These are phyloP conservation scores for Phenoliferia sp. DNA, from an alignment of 1,284 basidiomycete genomes.

Conservation along the genomic window DNA sequence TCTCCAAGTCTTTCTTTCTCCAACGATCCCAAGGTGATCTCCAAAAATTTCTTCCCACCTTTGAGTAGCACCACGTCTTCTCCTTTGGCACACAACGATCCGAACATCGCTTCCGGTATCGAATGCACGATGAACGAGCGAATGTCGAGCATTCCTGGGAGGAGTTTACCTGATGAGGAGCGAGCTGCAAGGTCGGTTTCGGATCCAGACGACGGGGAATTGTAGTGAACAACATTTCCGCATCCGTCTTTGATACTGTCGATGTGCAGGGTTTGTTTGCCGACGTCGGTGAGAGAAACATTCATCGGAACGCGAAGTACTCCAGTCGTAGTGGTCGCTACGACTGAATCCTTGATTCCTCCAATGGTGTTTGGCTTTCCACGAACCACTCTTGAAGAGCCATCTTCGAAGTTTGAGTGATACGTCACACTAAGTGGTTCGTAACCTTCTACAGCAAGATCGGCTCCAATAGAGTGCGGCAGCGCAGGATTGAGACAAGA, in stretches of 20 bases:
- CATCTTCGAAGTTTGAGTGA: constrained; percentile 10
- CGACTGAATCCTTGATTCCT: constrained; percentile 12
- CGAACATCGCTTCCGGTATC: constrained; percentile 70
- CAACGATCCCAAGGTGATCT: constrained; percentile 41
- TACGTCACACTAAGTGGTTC: constrained; percentile 16
- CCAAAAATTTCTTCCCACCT: constrained; percentile 56
- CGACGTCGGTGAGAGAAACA: constrained; percentile 57
- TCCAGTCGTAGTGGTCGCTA: neutral
- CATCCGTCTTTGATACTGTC: constrained; percentile 68
- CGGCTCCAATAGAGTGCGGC: constrained; percentile 6
- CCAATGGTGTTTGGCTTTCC: constrained; percentile 10
- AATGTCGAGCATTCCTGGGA: constrained; percentile 25
- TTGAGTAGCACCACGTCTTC: constrained; percentile 69
- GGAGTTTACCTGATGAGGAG: constrained; percentile 9
- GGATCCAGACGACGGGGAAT: neutral
- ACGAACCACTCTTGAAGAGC: neutral
- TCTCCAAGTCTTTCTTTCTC: constrained; percentile 52
- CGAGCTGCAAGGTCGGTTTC: too few species aligned
- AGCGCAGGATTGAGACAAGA: constrained; percentile 10
- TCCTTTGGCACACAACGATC: constrained; percentile 57
- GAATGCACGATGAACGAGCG: constrained; percentile 68
- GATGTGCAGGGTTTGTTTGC: constrained; percentile 62
- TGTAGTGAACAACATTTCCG: constrained; percentile 57
- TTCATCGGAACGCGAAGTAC: constrained; percentile 60
- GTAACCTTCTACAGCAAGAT: constrained; percentile 16